Percentiles rank a stretch among this genome's conserved stretches.
Evolutionary conservation across 768 basidiomycete genomes (phyloP).

Genomic region (Leccinellum albellum): DNA sequence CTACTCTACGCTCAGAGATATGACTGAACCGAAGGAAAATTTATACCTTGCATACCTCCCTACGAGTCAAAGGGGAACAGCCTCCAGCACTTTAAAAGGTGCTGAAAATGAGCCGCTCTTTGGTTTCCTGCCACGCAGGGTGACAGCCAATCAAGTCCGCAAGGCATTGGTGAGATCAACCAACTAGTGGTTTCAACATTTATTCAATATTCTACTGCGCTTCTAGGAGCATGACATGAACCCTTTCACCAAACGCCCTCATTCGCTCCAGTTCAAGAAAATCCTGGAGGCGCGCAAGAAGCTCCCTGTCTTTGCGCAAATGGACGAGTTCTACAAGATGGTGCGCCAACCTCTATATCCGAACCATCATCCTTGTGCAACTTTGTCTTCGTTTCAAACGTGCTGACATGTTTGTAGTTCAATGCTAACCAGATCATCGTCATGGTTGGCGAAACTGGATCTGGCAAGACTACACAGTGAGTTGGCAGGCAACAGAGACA

Average conservation of each 20-base stretch:
- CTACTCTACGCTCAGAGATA: background rate
- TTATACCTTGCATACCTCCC: conserved; percentile 51
- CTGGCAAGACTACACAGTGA: conserved; percentile 94
- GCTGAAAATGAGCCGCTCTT: conserved; percentile 57
- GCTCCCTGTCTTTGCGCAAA: conserved; percentile 87
- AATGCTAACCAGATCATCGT: conserved; percentile 71
- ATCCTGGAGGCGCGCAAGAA: conserved; percentile 83
- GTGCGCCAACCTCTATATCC: conserved; percentile 44
- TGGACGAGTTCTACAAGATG: conserved; percentile 89
- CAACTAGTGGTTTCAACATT: background rate
- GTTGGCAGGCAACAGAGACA: conserved; percentile 31
- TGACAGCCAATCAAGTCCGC: conserved; percentile 61
- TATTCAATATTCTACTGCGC: background rate
- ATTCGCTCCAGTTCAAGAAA: conserved; percentile 76
- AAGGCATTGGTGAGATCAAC: conserved; percentile 58
- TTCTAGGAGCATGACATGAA: conserved; percentile 74
- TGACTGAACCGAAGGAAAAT: conserved; percentile 36
- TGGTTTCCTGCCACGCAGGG: conserved; percentile 70
- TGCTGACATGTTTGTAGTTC: conserved; percentile 19
- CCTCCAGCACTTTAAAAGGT: conserved; percentile 5
- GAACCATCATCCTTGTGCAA: background rate
- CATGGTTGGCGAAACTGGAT: conserved; percentile 92
- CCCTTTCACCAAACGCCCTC: conserved; percentile 82
- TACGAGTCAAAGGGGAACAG: conserved; percentile 29
- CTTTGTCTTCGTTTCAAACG: background rate